A percentile compares a stretch with the other conserved stretches of the same genome.
These are phyloP conservation scores for Verticillium albo-atrum DNA, from an alignment of 2,329 filamentous ascomycete genomes.

Conservation along the genomic window DNA sequence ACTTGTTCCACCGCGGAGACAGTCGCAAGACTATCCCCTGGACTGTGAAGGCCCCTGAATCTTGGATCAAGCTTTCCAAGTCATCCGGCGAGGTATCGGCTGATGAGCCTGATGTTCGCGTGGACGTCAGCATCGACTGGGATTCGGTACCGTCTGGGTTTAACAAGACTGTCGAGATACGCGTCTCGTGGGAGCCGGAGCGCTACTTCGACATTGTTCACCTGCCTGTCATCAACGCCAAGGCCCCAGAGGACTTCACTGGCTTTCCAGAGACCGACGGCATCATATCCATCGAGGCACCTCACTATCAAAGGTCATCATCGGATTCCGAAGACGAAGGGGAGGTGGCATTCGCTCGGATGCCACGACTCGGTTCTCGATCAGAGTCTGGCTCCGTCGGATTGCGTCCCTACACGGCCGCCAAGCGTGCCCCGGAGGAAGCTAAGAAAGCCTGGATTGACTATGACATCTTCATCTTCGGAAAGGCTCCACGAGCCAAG, in stretches of 20 bases:
- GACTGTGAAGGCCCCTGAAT: constrained; percentile 8
- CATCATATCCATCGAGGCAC: constrained; percentile 13
- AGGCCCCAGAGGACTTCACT: constrained; percentile 6
- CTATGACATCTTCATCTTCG: constrained; percentile 22
- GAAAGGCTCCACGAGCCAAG: not conserved
- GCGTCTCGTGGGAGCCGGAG: not conserved
- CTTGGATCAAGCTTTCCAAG: constrained; percentile 6
- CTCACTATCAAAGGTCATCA: constrained; percentile 10
- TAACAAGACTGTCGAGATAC: constrained; percentile 7
- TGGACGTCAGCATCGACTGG: constrained; percentile 44
- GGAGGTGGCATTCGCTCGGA: not conserved
- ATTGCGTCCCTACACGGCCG: constrained; percentile 4
- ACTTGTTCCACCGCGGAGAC: constrained; percentile 42
- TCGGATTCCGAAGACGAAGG: not conserved
- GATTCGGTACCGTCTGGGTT: constrained; percentile 24
- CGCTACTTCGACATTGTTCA: constrained; percentile 10
- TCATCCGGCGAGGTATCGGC: constrained; percentile 1
- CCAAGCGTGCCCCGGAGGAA: not conserved
- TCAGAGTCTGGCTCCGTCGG: constrained; percentile 9
- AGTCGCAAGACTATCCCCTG: constrained; percentile 16
- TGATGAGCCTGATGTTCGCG: constrained; percentile 24
- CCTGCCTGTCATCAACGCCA: constrained; percentile 7
- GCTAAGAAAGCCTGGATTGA: constrained; percentile 13
- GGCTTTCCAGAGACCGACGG: constrained; percentile 13
- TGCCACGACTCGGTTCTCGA: constrained; percentile 6